These are phyloP conservation scores for Craterostigma plantagineum DNA, from an alignment of 257 asterid species.

Conservation along the genomic window DNA sequence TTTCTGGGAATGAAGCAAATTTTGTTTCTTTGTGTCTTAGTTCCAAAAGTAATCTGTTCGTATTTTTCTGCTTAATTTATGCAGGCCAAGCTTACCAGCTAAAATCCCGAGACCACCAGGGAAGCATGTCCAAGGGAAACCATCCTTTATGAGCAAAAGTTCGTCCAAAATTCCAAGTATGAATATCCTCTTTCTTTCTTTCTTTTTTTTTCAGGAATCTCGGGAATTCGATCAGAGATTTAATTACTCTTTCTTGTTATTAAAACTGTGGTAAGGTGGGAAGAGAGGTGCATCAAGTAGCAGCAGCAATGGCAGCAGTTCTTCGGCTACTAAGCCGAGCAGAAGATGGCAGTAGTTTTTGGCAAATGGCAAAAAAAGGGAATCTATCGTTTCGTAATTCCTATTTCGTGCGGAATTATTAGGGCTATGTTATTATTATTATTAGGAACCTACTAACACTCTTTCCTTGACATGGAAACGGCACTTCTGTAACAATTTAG, in stretches of 20 bases:
- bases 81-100: slow-evolving; percentile 26
- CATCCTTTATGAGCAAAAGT: slow-evolving; percentile 32
- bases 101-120: slow-evolving; percentile 50
- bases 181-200: no score
- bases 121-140: slow-evolving; percentile 37
- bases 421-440: slow-evolving; percentile 5
- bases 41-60: slow-evolving; percentile 4
- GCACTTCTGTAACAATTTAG: slow-evolving; percentile 12
- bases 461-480: neutral
- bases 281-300: slow-evolving; percentile 19
- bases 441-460: no score
- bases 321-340: slow-evolving; percentile 26
- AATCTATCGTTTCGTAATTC: neutral
- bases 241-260: neutral
- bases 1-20: no score
- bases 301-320: slow-evolving; percentile 4
- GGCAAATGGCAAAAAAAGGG: no score
- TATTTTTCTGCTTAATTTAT: neutral
- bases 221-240: neutral
- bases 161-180: slow-evolving; percentile 50
- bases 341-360: slow-evolving; percentile 33
- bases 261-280: slow-evolving; percentile 30
- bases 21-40: neutral
- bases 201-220: slow-evolving; percentile 2
- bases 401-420: slow-evolving; percentile 13